Conservation (phyloP, 2,329 filamentous ascomycete genomes). For the Stagonosporopsis tanaceti region DNA sequence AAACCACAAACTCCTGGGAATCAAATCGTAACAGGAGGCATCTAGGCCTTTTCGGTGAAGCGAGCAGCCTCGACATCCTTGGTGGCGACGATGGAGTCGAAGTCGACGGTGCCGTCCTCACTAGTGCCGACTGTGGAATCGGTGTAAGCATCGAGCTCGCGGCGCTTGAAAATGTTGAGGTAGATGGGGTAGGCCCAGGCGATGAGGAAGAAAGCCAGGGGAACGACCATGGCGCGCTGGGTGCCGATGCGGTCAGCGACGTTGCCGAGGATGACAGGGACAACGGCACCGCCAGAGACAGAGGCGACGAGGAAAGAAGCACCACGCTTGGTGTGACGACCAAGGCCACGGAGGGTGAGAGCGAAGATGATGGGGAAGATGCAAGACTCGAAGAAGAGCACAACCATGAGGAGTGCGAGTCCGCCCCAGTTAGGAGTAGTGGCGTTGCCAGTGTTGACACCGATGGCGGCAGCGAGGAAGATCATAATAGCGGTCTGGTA, state of each 20-base stretch:
- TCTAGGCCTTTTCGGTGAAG: slow-evolving; percentile 25
- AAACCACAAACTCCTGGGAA: slow-evolving; percentile 6
- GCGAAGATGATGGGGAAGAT: slow-evolving; percentile 53
- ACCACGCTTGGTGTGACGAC: slow-evolving; percentile 52
- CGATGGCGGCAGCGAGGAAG: slow-evolving; percentile 47
- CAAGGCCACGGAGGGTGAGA: slow-evolving; percentile 47
- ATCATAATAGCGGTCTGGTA: slow-evolving; percentile 50
- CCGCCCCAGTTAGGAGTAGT: slow-evolving; percentile 47
- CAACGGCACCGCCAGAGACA: slow-evolving; percentile 48
- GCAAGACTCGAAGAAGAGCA: slow-evolving; percentile 51
- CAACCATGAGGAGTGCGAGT: slow-evolving; percentile 48
- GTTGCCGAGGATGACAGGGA: slow-evolving; percentile 47
- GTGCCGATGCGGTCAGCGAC: slow-evolving; percentile 46
- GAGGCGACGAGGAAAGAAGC: slow-evolving; percentile 49
- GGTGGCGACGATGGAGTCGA: slow-evolving; percentile 34
- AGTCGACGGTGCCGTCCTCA: slow-evolving; percentile 32
- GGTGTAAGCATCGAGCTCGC: slow-evolving; percentile 48
- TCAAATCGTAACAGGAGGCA: neutral
- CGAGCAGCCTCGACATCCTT: slow-evolving; percentile 36
- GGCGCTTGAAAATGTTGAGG: slow-evolving; percentile 45
- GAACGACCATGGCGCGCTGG: slow-evolving; percentile 47
- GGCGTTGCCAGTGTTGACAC: slow-evolving; percentile 40
- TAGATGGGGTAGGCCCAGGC: slow-evolving; percentile 50
- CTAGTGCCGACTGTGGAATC: slow-evolving; percentile 41
- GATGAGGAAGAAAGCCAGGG: slow-evolving; percentile 43